phyloP scores from a whole-genome alignment of 768 basidiomycete species.

The Phaffia tasmanica region DNA sequence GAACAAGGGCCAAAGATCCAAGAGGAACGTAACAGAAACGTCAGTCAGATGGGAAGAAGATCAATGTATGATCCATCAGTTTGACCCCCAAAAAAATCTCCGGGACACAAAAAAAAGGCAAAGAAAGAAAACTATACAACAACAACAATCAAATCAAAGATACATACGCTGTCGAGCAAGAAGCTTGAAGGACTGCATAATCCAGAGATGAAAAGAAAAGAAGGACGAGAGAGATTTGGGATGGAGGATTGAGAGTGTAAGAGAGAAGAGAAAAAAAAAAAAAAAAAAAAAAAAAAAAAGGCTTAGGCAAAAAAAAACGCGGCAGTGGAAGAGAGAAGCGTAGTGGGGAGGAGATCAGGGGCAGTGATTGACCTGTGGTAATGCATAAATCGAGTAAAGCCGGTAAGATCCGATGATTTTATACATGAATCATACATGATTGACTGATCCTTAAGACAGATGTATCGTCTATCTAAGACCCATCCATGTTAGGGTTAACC shows the following conservation, averaged over 20 bases:
- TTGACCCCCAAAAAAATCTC: too few relatives aligned
- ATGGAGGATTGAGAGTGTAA: background rate
- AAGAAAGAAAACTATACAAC: too few relatives aligned
- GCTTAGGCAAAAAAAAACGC: background rate
- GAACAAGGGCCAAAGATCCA: background rate
- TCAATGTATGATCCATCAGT: too few relatives aligned
- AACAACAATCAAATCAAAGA: too few relatives aligned
- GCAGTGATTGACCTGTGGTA: background rate
- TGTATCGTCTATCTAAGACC: background rate
- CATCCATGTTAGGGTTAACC: too few relatives aligned
- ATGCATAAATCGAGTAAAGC: background rate
- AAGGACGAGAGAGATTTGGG: slow-evolving; percentile 17
- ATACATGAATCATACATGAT: background rate
- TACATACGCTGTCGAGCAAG: too few relatives aligned
- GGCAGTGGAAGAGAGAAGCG: slow-evolving; percentile 5
- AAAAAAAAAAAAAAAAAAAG: background rate
- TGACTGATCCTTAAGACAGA: background rate
- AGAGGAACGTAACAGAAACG: too few relatives aligned
- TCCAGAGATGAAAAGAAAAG: background rate
- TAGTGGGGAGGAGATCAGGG: background rate
- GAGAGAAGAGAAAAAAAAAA: background rate
- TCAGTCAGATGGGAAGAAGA: too few relatives aligned
- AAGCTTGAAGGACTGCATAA: too few relatives aligned
- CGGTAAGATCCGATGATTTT: background rate
- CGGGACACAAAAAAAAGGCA: too few relatives aligned